Evolutionary conservation across 1,284 basidiomycete genomes (phyloP), one percentile per base, ranked within the genome.

Genomic region (Erythrobasidium hasegawianum): DNA sequence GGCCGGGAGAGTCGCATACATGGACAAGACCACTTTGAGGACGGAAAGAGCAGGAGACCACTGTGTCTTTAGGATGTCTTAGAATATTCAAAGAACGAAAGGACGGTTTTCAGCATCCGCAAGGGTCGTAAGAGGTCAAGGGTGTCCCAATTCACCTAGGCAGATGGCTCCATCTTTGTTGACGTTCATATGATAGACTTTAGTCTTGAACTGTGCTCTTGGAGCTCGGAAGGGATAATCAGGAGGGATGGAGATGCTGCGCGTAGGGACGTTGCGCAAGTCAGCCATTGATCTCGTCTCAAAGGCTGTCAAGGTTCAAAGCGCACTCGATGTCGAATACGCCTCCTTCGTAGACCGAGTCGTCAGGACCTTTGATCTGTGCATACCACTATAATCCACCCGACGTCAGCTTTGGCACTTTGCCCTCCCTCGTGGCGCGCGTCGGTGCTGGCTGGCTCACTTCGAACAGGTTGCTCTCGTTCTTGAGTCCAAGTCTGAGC

Each of bases 221-320:
- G 96, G 96, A 45, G 96, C 95, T 83, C 95, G 95, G 87, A 97
- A 96, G 47, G 93, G 93, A 82, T 97, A 97, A 80, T 97, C 93
- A 80, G 87, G 87, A 55, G 89, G 89, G 85, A 95, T 94, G 56
- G 84, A 86, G 78, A 95, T 95, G 67, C 86, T 72, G 45, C 75
- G n/a, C n/a, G n/a, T n/a, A n/a, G n/a, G n/a, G 8, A 33, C 50
- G 50, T 7, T 9, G n/a, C n/a, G 47, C 9, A 40, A 18, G 58
- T 50, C 27, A 59, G 47, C 22, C 22, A n/a, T n/a, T 47, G 43
- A n/a, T 24, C n/a, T 47, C 18, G 5, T n/a, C 4, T 27, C 18
- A 26, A 16, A 33, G 13, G 54, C 13, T 24, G n/a, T n/a, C n/a
- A 39, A 11, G 54, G 14, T 5, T 9, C 50, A 26, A 52, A 26